Evolutionary conservation across 2,329 filamentous ascomycete species (phyloP).

Genomic region (Diplodia corticola): DNA sequence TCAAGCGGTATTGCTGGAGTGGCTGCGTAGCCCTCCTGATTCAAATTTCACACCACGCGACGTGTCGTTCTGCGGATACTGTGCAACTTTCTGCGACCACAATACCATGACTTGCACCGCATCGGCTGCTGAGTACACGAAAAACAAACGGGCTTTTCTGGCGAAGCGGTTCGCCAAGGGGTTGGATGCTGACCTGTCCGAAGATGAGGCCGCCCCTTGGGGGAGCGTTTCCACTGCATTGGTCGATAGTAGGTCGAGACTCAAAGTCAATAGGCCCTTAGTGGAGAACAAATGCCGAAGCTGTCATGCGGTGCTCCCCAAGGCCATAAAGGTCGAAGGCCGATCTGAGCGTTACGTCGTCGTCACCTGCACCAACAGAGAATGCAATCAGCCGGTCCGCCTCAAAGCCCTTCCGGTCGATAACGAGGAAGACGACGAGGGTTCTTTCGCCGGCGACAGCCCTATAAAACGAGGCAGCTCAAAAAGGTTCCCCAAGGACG

Average conservation of each 20-base stretch:
- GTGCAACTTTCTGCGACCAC: not conserved
- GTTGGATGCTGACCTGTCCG: not conserved
- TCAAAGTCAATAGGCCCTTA: not conserved
- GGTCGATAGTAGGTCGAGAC: not conserved
- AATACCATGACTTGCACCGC: not conserved
- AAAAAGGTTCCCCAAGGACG: too few relatives aligned
- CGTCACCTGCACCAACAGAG: not conserved
- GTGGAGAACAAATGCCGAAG: not conserved
- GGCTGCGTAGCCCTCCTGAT: not conserved
- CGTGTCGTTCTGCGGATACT: not conserved
- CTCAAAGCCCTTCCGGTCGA: not conserved
- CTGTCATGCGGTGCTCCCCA: not conserved
- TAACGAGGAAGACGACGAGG: not conserved
- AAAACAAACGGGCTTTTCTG: not conserved
- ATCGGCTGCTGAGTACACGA: not conserved
- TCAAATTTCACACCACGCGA: not conserved
- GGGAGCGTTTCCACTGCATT: not conserved
- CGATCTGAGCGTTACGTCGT: not conserved
- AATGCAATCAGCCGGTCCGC: not conserved
- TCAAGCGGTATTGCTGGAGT: not conserved
- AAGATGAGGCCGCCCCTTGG: not conserved
- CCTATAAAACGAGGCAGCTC: too few relatives aligned
- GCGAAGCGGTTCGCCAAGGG: not conserved
- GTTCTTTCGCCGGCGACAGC: not conserved
- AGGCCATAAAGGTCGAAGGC: not conserved